Percentiles rank a stretch among this genome's conserved stretches.
These are phyloP conservation scores for Vitis amurensis DNA, from an alignment of 164 flowering plant genomes.

Conservation along the genomic window DNA sequence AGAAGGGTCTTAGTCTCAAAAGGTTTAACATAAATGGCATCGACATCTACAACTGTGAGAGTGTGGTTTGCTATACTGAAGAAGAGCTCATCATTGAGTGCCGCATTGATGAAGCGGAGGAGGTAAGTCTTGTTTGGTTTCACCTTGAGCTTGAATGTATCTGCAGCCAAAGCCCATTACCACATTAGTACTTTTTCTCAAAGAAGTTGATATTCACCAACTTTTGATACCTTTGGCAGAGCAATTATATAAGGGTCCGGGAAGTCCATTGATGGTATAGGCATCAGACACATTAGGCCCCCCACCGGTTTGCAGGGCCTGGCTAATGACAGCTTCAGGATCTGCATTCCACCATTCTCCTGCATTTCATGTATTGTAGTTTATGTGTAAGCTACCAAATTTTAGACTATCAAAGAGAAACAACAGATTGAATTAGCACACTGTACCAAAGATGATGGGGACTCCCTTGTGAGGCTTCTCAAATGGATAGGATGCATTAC, in stretches of 20 bases:
- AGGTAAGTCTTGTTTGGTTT: slow-evolving; percentile 29
- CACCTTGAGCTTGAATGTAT: slow-evolving; percentile 37
- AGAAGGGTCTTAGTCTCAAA: slow-evolving; percentile 20
- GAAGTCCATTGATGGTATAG: slow-evolving; percentile 33
- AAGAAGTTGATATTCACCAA: not conserved
- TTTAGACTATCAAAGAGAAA: no score
- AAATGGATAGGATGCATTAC: slow-evolving; percentile 18
- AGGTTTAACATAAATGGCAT: slow-evolving; percentile 28
- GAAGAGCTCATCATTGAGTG: slow-evolving; percentile 47
- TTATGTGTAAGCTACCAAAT: no score
- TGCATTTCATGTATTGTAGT: slow-evolving; percentile 7
- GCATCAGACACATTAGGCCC: slow-evolving; percentile 51
- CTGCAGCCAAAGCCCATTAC: slow-evolving; percentile 11
- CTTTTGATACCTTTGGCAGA: slow-evolving; percentile 31
- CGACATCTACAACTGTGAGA: slow-evolving; percentile 23
- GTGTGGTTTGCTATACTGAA: slow-evolving; percentile 33
- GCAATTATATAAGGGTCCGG: slow-evolving; percentile 44
- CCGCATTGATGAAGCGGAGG: slow-evolving; percentile 32
- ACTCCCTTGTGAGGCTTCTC: slow-evolving; percentile 22
- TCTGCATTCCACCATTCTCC: slow-evolving; percentile 50
- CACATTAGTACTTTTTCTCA: not conserved
- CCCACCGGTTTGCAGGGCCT: slow-evolving; percentile 46
- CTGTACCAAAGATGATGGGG: slow-evolving; percentile 24
- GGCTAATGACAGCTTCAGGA: slow-evolving; percentile 39
- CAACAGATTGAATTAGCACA: no score